Base-by-base conservation (phyloP, 106 monocot genomes). In the Dioscorea dumetorum region DNA sequence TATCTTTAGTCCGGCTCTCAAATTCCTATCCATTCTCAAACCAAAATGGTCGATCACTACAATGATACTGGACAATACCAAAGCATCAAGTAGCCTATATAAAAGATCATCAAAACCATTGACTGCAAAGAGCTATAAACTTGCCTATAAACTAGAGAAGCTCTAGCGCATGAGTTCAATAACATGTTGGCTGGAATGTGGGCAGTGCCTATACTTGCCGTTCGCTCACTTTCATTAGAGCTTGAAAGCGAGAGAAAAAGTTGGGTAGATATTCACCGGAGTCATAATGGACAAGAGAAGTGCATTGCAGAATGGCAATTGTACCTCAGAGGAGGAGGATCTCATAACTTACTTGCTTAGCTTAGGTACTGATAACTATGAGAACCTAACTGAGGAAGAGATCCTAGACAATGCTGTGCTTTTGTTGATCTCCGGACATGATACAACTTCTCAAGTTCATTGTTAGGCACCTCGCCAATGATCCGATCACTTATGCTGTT, bases 361-460 rank as follows among this genome's bases (percentile, higher is more conserved):
- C 31, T 24, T 67, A 20, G 60, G 22, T 67, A 31, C 60, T 50
- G 59, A 49, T 16, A 57, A 74, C 20, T 60, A 67, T 0, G 59
- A 67, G 49, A 15, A 4, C 1, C 8, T 74, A 50, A 13, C 59
- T 0, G 66, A 74, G 1, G 49, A 67, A 16, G 61, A 50, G 60
- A 14, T 56, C 18, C 8, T 73, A 7, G 64, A 64, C 24, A 73
- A 73, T 33, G 6, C 64, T 17, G 33, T 73, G 32, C 50, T 67
- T 14, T 49, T 74, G 0, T 32, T 67, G 50, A 60, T 74, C 51
- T 60, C 50, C 21, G 67, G 74, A 56, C 66, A 74, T 60, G 74
- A 74, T 33, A 74, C 67, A 31, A 67, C 19, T 74, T 22, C 22
- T 67, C 12, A 18, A 4, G 28, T 59, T 56, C 20, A 18, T 74